A percentile compares a stretch with the other conserved stretches of the same genome.
These are phyloP conservation scores for Globisporangium abappressorium DNA, from an alignment of 352 stramenopile genomes.

Conservation along the genomic window DNA sequence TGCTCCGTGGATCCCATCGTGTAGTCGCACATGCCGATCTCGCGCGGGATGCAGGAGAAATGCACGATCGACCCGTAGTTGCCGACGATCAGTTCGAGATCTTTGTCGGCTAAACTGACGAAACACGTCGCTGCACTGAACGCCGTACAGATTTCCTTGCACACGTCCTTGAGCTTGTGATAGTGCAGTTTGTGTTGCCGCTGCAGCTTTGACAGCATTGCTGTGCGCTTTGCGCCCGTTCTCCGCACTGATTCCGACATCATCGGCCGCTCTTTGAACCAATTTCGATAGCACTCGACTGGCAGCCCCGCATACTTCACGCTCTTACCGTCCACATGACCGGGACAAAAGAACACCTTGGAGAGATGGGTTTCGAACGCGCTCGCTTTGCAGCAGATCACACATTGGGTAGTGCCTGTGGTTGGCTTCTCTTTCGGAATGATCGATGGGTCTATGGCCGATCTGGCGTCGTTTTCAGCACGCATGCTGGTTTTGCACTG, in stretches of 20 bases:
- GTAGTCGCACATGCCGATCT: constrained; percentile 32
- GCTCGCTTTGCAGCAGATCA: constrained; percentile 19
- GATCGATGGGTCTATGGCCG: not conserved
- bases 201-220: constrained; percentile 21
- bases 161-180: constrained; percentile 21
- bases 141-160: constrained; percentile 4
- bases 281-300: constrained; percentile 21
- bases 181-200: constrained; percentile 26
- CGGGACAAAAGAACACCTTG: constrained; percentile 22
- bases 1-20: constrained; percentile 16
- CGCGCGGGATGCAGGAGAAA: constrained; percentile 27
- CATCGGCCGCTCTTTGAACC: constrained; percentile 18
- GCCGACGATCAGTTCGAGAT: constrained; percentile 26
- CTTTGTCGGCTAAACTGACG: constrained; percentile 19
- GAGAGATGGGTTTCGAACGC: constrained; percentile 20
- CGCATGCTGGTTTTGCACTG: constrained; percentile 5
- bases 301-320: constrained; percentile 18
- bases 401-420: not conserved
- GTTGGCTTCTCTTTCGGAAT: not conserved
- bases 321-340: constrained; percentile 16
- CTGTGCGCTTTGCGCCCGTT: constrained; percentile 18
- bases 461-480: not conserved
- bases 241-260: constrained; percentile 4
- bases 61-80: constrained; percentile 22
- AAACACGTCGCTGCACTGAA: constrained; percentile 16